phyloP scores from a whole-genome alignment of 805 yeast species.

The Metschnikowia henanensis region DNA sequence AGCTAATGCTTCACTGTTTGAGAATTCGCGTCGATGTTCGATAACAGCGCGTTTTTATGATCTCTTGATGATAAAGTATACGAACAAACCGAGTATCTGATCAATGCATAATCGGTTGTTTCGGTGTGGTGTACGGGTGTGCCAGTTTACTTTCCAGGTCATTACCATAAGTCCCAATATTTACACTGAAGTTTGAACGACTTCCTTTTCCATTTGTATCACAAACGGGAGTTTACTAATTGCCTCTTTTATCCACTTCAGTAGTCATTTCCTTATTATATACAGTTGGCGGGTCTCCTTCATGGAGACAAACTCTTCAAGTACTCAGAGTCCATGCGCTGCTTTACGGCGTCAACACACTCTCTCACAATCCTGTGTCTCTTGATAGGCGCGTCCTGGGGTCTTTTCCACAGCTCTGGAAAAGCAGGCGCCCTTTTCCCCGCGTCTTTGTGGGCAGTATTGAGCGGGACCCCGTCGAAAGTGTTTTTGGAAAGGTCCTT shows the following conservation, averaged over 20 bases:
- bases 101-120: no score
- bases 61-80: no score
- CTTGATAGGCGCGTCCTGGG: constrained; percentile 64
- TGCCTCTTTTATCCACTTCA: neutral
- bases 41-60: neutral
- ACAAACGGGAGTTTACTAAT: no score
- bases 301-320: constrained; percentile 20
- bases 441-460: constrained; percentile 63
- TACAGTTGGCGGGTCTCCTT: neutral
- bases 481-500: constrained; percentile 57
- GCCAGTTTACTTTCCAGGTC: neutral
- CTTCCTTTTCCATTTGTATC: no score
- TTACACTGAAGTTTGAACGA: no score
- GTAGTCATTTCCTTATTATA: neutral
- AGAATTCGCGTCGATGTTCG: neutral
- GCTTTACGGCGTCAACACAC: constrained; percentile 34
- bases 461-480: constrained; percentile 81
- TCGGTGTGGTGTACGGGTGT: constrained; percentile 1
- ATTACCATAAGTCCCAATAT: neutral
- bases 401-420: constrained; percentile 76
- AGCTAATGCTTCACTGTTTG: no score
- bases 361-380: constrained; percentile 34
- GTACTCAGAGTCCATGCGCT: constrained; percentile 33
- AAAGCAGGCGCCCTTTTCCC: constrained; percentile 46
- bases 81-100: neutral